Conservation (phyloP, 768 basidiomycete species). For the Leucocoprinus leucothites region DNA sequence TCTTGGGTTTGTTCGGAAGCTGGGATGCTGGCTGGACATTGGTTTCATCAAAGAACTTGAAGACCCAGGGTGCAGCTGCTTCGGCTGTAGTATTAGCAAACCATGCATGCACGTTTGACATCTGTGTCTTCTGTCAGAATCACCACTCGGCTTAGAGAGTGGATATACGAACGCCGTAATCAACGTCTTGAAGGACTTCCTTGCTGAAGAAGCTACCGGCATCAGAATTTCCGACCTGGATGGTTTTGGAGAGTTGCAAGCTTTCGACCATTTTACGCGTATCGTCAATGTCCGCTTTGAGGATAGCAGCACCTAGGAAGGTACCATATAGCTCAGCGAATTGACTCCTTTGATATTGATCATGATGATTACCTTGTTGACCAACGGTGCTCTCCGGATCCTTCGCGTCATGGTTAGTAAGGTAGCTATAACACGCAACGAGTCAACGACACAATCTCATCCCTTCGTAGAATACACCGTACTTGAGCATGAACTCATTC, state of each 20-base stretch:
- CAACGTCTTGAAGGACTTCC: slow-evolving; percentile 53
- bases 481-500: slow-evolving; percentile 89
- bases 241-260: slow-evolving; percentile 56
- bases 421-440: slow-evolving; percentile 42
- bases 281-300: slow-evolving; percentile 64
- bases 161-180: slow-evolving; percentile 57
- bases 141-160: slow-evolving; percentile 3
- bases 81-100: slow-evolving; percentile 76
- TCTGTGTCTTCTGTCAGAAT: slow-evolving; percentile 29
- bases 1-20: slow-evolving; percentile 68
- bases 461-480: slow-evolving; percentile 17
- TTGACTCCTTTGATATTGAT: neutral
- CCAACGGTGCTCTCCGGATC: slow-evolving; percentile 62
- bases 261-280: slow-evolving; percentile 50
- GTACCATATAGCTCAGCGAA: neutral
- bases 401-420: slow-evolving; percentile 41
- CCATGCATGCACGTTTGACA: slow-evolving; percentile 95
- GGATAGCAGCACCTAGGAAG: slow-evolving; percentile 50
- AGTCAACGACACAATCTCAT: no score
- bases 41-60: slow-evolving; percentile 66
- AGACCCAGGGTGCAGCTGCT: slow-evolving; percentile 82
- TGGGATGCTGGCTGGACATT: slow-evolving; percentile 58
- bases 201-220: slow-evolving; percentile 84
- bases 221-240: slow-evolving; percentile 80
- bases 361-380: slow-evolving; percentile 29